These are phyloP conservation scores for Sporothrix protearum DNA, from an alignment of 2,329 filamentous ascomycete genomes.

Conservation along the genomic window DNA sequence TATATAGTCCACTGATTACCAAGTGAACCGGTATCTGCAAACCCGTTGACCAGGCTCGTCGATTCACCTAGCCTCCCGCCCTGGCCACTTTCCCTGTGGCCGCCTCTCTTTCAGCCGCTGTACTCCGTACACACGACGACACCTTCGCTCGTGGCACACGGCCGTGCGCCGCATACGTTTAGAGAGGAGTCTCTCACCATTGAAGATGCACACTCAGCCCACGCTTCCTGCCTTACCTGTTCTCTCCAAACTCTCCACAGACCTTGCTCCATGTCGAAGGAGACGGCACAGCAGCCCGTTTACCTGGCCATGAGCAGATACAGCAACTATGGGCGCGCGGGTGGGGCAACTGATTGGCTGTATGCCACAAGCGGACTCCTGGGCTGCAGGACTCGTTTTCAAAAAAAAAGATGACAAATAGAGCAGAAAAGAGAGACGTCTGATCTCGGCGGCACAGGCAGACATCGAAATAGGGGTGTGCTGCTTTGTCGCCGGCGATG, in stretches of 20 bases:
- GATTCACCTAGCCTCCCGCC: background rate
- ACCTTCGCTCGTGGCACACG: slow-evolving; percentile 12
- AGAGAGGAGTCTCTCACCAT: background rate
- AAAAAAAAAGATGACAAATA: background rate
- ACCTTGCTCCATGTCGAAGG: background rate
- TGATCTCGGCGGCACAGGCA: slow-evolving; percentile 1
- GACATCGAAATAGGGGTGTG: background rate
- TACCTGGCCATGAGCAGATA: background rate
- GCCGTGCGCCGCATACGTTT: background rate
- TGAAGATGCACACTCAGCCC: background rate
- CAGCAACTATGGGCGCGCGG: background rate
- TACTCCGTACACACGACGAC: background rate
- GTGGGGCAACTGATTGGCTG: background rate
- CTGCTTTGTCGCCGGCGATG: background rate
- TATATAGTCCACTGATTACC: background rate
- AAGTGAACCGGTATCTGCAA: background rate
- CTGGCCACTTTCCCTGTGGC: slow-evolving; percentile 1
- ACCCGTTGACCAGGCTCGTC: background rate
- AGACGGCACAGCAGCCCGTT: slow-evolving; percentile 8
- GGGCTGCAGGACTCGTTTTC: background rate
- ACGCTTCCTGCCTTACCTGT: background rate
- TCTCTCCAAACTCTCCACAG: background rate
- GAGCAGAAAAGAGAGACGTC: background rate
- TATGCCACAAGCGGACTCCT: background rate
- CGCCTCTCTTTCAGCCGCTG: background rate